Conservation (phyloP, 345 rosid genomes). For the Anastatica hierochuntica region DNA sequence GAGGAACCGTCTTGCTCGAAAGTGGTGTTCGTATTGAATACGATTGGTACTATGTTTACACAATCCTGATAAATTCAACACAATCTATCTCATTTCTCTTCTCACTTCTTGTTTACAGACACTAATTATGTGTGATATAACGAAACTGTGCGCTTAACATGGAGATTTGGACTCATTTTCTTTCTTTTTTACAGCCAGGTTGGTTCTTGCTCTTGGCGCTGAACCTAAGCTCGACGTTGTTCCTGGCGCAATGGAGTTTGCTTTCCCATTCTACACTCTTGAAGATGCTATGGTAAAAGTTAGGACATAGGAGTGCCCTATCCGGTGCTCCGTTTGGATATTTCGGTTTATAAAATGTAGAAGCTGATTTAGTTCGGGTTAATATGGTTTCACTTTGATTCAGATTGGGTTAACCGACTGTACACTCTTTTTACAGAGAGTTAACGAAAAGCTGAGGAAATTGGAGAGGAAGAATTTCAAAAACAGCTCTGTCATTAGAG, state of each 20-base stretch:
- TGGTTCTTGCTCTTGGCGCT: slow-evolving; percentile 99
- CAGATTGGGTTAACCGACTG: too few species aligned
- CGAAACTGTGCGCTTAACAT: neutral
- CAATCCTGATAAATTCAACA: neutral
- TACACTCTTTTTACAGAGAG: slow-evolving; percentile 54
- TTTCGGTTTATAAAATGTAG: neutral
- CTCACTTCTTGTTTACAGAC: neutral
- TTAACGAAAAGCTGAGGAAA: slow-evolving; percentile 44
- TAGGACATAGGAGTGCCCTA: neutral
- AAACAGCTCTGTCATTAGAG: slow-evolving; percentile 38
- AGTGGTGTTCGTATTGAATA: slow-evolving; percentile 75
- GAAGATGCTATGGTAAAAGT: slow-evolving; percentile 78
- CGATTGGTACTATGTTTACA: slow-evolving; percentile 64
- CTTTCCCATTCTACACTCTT: slow-evolving; percentile 74
- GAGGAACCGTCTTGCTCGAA: slow-evolving; percentile 82
- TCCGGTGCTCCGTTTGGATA: neutral
- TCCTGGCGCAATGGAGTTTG: slow-evolving; percentile 86
- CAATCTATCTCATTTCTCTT: neutral
- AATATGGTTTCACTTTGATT: too few species aligned
- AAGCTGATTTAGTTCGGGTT: neutral
- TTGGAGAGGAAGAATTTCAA: slow-evolving; percentile 69
- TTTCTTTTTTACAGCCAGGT: slow-evolving; percentile 66
- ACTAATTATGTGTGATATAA: neutral
- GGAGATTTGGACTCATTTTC: slow-evolving; percentile 17
- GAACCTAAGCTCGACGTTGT: slow-evolving; percentile 71